Evolutionary conservation across 2,329 filamentous ascomycete species (phyloP).

Genomic region (Colletotrichum tabaci): DNA sequence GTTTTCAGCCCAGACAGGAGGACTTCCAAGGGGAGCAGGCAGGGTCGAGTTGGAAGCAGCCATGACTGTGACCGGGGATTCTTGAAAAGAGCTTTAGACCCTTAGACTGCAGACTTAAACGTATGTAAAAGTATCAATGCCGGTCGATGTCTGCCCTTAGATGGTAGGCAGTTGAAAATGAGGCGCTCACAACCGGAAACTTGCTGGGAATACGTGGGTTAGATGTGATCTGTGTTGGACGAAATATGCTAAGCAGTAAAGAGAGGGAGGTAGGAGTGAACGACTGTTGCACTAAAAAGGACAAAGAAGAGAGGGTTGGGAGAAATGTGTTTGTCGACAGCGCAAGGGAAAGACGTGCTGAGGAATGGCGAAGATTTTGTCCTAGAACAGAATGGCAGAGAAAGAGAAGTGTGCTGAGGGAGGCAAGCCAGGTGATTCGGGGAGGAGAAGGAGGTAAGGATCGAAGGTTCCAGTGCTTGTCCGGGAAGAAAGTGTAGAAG

Average conservation of each 20-base stretch:
- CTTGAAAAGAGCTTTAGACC: no score
- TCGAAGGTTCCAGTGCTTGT: neutral
- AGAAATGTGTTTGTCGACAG: neutral
- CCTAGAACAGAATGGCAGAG: neutral
- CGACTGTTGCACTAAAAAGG: neutral
- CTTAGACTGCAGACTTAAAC: neutral
- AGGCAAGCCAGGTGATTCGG: neutral
- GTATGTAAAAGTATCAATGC: neutral
- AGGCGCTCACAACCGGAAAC: neutral
- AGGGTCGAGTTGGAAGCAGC: neutral
- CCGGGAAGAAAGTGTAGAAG: neutral
- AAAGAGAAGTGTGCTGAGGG: neutral
- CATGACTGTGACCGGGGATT: neutral
- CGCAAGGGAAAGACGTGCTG: neutral
- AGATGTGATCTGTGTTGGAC: neutral
- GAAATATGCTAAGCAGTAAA: neutral
- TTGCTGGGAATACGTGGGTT: neutral
- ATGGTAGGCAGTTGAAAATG: no score
- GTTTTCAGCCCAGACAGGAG: conserved; percentile 67
- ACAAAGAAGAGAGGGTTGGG: neutral
- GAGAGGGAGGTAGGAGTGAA: no score
- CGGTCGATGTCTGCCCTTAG: neutral
- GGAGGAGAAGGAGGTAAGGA: neutral
- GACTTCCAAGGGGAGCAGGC: conserved; percentile 5
- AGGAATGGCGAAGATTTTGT: neutral